These are phyloP conservation scores for Triticum aestivum DNA, from an alignment of 176 grass and related monocot genomes.

Conservation along the genomic window DNA sequence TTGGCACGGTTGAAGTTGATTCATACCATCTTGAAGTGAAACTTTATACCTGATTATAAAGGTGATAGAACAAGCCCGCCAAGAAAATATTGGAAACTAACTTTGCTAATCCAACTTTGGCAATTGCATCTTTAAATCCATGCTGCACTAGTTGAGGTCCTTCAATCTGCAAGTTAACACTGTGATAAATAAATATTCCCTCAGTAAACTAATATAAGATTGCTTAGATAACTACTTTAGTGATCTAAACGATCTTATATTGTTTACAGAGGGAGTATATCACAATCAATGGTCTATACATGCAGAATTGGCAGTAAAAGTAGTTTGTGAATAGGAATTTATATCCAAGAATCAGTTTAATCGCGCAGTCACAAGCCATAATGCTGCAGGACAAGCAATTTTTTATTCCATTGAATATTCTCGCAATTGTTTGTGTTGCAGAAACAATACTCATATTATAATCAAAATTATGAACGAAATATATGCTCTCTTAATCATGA, in stretches of 20 bases:
- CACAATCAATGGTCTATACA: constrained; percentile 7
- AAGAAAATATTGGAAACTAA: constrained; percentile 75
- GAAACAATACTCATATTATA: neutral
- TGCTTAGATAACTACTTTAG: too few species aligned
- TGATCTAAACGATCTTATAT: too few species aligned
- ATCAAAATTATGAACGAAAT: neutral
- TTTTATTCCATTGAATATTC: neutral
- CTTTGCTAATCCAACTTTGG: constrained; percentile 68
- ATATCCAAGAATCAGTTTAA: constrained; percentile 3
- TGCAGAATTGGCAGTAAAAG: neutral
- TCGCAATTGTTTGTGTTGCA: neutral
- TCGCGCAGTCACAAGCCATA: neutral
- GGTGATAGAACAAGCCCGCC: constrained; percentile 89
- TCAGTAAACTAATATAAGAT: too few species aligned
- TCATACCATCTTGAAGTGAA: neutral
- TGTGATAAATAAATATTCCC: neutral
- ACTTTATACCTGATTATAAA: constrained; percentile 82
- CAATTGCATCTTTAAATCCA: constrained; percentile 74
- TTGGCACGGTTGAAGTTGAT: neutral
- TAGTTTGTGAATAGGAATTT: neutral
- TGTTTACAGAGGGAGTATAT: neutral
- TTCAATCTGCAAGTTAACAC: constrained; percentile 55
- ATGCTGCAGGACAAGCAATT: neutral
- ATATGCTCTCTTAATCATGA: neutral
- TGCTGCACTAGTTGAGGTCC: constrained; percentile 71